These are phyloP conservation scores for Diaporthe eres DNA, from an alignment of 2,329 filamentous ascomycete genomes.

Conservation along the genomic window DNA sequence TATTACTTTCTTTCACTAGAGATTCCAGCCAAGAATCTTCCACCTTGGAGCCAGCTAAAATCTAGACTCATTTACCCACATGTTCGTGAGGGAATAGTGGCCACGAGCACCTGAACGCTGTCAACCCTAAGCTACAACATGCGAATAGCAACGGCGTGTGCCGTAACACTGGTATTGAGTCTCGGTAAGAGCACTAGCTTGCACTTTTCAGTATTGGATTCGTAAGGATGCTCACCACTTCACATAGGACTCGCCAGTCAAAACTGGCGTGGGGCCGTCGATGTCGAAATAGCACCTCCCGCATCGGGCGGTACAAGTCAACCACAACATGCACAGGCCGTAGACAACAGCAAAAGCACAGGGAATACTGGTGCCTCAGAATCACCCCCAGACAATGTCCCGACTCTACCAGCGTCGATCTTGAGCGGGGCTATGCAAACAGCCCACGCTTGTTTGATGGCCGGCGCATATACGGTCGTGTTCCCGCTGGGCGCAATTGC, in stretches of 20 bases:
- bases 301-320: not conserved
- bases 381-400: not conserved
- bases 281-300: not conserved
- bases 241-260: not conserved
- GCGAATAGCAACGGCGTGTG: not conserved
- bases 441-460: slow-evolving; percentile 18
- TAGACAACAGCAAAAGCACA: not conserved
- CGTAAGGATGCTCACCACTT: not conserved
- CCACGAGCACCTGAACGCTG: too few relatives aligned
- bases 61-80: not conserved
- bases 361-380: not conserved
- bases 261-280: not conserved
- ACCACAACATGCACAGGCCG: not conserved
- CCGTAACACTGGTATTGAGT: not conserved
- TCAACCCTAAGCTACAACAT: not conserved
- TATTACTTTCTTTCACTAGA: not conserved
- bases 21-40: not conserved
- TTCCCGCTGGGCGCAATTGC: slow-evolving; percentile 12
- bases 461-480: not conserved
- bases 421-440: slow-evolving; percentile 16
- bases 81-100: not conserved
- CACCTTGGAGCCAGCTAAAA: not conserved
- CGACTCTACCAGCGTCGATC: not conserved
- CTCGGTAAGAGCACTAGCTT: not conserved
- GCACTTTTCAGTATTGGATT: not conserved